Evolutionary conservation across 192 early-diverging fungal species (phyloP).

Genomic region (Cladochytrium replicatum): DNA sequence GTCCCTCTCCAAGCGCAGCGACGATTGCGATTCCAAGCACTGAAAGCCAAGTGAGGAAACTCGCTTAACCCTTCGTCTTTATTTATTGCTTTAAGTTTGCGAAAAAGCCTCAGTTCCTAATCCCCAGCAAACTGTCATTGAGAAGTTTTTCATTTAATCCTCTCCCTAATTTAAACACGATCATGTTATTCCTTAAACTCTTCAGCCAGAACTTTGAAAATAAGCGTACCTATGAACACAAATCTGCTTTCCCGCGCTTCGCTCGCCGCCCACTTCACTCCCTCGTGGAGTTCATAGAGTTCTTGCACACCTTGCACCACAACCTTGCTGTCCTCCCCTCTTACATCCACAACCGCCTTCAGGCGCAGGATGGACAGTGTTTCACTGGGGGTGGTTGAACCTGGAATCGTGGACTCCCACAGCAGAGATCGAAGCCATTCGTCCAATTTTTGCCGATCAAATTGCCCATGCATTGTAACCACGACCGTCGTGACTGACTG

Average conservation of each 20-base stretch:
- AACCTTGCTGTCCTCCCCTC: constrained; percentile 13
- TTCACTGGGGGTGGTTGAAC: constrained; percentile 1
- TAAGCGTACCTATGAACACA: constrained; percentile 45
- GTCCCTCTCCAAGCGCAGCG: too few relatives aligned
- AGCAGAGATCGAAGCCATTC: constrained; percentile 67
- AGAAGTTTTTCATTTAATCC: too few relatives aligned
- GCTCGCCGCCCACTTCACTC: constrained; percentile 16
- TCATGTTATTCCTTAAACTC: too few relatives aligned
- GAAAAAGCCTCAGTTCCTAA: too few relatives aligned
- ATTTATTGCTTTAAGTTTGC: too few relatives aligned
- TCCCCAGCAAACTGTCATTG: too few relatives aligned
- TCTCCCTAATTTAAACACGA: too few relatives aligned
- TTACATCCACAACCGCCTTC: constrained; percentile 47
- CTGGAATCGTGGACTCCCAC: constrained; percentile 44
- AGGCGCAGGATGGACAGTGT: constrained; percentile 42
- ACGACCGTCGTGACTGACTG: constrained; percentile 46
- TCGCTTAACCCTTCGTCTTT: too few relatives aligned
- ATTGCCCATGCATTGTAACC: constrained; percentile 31
- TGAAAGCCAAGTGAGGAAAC: too few relatives aligned
- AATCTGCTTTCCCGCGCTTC: constrained; percentile 29
- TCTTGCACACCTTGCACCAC: constrained; percentile 60
- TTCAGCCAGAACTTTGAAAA: too few relatives aligned
- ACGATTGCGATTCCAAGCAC: too few relatives aligned
- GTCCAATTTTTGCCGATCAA: constrained; percentile 49
- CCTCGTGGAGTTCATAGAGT: constrained; percentile 53